phyloP scores from a whole-genome alignment of 192 early-diverging fungal species.

The Coemansia sp. region DNA sequence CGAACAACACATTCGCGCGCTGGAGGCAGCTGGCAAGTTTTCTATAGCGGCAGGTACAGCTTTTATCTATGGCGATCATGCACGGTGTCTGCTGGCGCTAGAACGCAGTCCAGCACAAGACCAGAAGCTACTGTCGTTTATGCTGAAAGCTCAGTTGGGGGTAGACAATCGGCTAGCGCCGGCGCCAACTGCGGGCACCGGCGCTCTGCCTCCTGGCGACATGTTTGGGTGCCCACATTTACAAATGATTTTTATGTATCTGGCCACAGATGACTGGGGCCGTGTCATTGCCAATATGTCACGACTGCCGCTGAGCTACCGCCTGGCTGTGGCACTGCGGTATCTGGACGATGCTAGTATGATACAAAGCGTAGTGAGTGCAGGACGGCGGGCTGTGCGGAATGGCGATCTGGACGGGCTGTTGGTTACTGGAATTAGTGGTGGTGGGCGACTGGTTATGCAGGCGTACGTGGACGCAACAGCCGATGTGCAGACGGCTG shows the following conservation, averaged over 20 bases:
- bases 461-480: conserved; percentile 79
- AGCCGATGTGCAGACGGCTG: conserved; percentile 89
- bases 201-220: conserved; percentile 16
- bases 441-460: conserved; percentile 69
- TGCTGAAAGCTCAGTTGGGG: conserved; percentile 43
- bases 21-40: conserved; percentile 68
- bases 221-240: conserved; percentile 68
- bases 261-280: conserved; percentile 80
- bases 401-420: conserved; percentile 80
- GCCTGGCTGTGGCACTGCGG: conserved; percentile 80
- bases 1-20: conserved; percentile 45
- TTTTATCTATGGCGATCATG: conserved; percentile 78
- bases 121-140: conserved; percentile 79
- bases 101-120: conserved; percentile 33
- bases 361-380: conserved; percentile 58
- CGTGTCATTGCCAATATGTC: conserved; percentile 68
- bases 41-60: conserved; percentile 88
- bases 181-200: conserved; percentile 11
- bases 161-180: conserved; percentile 61
- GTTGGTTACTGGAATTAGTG: conserved; percentile 76
- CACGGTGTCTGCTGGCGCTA: conserved; percentile 68
- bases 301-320: conserved; percentile 72
- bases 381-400: conserved; percentile 55
- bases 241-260: conserved; percentile 83
- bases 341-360: conserved; percentile 81